phyloP scores from a whole-genome alignment of 2,329 filamentous ascomycete genomes.

The Lasiodiplodia gonubiensis region DNA sequence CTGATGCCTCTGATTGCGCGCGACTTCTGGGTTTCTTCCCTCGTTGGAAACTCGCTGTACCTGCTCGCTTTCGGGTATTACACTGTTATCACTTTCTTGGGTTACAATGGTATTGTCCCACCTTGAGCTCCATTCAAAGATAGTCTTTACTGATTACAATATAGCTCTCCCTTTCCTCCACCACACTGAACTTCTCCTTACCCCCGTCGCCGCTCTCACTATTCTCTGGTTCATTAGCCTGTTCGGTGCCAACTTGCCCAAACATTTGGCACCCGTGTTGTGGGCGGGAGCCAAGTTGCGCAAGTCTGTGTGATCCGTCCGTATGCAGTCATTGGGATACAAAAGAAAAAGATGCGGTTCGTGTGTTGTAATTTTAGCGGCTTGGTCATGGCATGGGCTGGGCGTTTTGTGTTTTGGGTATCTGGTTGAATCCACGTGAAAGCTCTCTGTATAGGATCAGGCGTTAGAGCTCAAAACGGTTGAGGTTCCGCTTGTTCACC shows the following conservation, averaged over 20 bases:
- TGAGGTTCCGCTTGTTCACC: background rate
- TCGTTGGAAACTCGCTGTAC: slow-evolving; percentile 70
- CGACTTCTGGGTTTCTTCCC: slow-evolving; percentile 62
- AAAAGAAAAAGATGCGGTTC: background rate
- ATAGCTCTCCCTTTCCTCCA: slow-evolving; percentile 68
- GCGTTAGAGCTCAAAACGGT: slow-evolving; percentile 7
- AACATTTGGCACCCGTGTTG: slow-evolving; percentile 57
- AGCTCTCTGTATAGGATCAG: slow-evolving; percentile 3
- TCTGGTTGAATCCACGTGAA: background rate
- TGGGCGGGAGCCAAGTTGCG: slow-evolving; percentile 55
- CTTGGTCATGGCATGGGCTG: slow-evolving; percentile 11
- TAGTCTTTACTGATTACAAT: slow-evolving; percentile 29
- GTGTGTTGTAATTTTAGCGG: slow-evolving; percentile 24
- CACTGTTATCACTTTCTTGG: slow-evolving; percentile 71
- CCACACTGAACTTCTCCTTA: slow-evolving; percentile 69
- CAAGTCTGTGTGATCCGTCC: slow-evolving; percentile 43
- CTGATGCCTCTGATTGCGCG: slow-evolving; percentile 66
- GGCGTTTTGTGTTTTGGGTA: slow-evolving; percentile 9
- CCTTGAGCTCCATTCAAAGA: background rate
- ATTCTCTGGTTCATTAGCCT: slow-evolving; percentile 63
- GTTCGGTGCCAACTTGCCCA: slow-evolving; percentile 58
- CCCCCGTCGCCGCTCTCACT: slow-evolving; percentile 65
- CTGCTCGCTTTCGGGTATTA: slow-evolving; percentile 70
- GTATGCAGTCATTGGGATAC: background rate
- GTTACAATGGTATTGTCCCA: slow-evolving; percentile 62